A percentile compares a stretch with the other conserved stretches of the same genome.
phyloP scores from a whole-genome alignment of 176 grass and related monocot genomes.

The Oropetium thomaeum region DNA sequence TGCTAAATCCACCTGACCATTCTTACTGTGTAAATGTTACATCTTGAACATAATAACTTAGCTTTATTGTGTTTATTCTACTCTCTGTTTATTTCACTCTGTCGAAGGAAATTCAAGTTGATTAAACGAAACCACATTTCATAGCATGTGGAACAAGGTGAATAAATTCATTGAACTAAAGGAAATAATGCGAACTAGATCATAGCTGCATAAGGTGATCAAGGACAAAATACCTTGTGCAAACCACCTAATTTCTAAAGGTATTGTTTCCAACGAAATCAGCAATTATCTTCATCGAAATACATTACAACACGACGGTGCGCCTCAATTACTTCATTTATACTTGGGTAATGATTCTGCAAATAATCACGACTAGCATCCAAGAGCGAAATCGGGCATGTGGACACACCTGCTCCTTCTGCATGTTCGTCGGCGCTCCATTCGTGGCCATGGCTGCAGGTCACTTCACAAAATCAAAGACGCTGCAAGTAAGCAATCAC shows the following conservation, averaged over 20 bases:
- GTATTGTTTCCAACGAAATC: neutral
- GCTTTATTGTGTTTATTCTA: neutral
- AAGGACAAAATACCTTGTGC: neutral
- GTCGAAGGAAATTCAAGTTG: neutral
- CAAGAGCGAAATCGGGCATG: neutral
- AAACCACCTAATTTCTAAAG: neutral
- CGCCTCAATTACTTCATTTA: neutral
- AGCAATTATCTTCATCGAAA: neutral
- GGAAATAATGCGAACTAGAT: neutral
- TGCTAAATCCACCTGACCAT: neutral
- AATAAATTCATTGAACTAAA: too few relatives aligned
- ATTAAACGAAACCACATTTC: neutral
- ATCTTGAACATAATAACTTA: neutral
- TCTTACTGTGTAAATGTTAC: neutral
- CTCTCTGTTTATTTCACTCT: neutral
- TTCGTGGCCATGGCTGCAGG: constrained; percentile 7
- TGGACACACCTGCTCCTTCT: constrained; percentile 32
- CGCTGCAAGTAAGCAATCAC: neutral
- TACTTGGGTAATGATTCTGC: neutral
- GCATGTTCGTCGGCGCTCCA: constrained; percentile 15
- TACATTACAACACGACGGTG: neutral
- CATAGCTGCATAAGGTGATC: neutral
- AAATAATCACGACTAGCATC: neutral
- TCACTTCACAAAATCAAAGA: neutral
- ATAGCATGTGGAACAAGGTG: too few relatives aligned